phyloP scores from a whole-genome alignment of 176 grass and related monocot species.

The bread wheat (Triticum aestivum) region IWGSC_CS_RefSeq_v2.1 NC_057809.1:70026653-70027152 shows the following conservation, averaged over 20 bases:
- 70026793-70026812: too few species aligned
- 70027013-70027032: neutral
- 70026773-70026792: too few species aligned
- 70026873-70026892: neutral
- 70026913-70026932: slow-evolving; percentile 28
- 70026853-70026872: neutral
- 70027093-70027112: neutral
- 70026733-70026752: too few species aligned
- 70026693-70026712: too few species aligned
- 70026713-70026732: too few species aligned
- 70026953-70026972: neutral
- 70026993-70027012: neutral
- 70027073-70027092: neutral
- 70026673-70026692: too few species aligned
- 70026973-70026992: neutral
- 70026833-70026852: too few species aligned
- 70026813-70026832: too few species aligned
- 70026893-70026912: slow-evolving; percentile 7
- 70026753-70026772: too few species aligned
- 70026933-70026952: neutral
- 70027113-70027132: neutral
- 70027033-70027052: neutral
- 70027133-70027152: neutral
- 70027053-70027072: neutral
- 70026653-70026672: too few species aligned